Evolutionary conservation across 2,329 filamentous ascomycete genomes (phyloP).

Genomic region (Exserohilum turcica): DNA sequence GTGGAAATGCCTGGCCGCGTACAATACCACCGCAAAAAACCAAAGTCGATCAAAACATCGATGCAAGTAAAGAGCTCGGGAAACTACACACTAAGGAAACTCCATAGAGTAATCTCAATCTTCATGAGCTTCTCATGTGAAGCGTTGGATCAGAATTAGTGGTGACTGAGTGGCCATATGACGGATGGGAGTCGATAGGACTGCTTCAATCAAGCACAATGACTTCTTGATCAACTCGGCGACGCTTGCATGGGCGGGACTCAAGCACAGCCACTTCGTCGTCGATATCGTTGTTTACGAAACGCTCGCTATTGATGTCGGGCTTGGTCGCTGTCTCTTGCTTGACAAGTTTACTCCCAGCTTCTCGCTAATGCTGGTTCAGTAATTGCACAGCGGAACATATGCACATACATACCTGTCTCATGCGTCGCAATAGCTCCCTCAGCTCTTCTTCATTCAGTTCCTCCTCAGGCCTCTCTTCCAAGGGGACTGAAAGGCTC

Average conservation of each 20-base stretch:
- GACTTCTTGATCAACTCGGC: conserved; percentile 6
- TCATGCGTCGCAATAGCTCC: conserved; percentile 3
- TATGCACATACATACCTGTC: conserved; percentile 1
- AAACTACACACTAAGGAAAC: too few relatives aligned
- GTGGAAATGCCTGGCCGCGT: too few relatives aligned
- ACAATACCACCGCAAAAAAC: too few relatives aligned
- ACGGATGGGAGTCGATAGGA: background rate
- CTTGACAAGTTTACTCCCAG: background rate
- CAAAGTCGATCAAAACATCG: too few relatives aligned
- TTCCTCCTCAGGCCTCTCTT: conserved; percentile 1
- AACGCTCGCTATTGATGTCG: conserved; percentile 7
- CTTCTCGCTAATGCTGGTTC: background rate
- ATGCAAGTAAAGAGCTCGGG: too few relatives aligned
- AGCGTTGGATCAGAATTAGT: too few relatives aligned
- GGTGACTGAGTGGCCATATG: background rate
- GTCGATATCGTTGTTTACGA: background rate
- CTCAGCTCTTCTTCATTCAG: conserved; percentile 5
- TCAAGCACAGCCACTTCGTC: conserved; percentile 6
- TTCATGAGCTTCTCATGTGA: too few relatives aligned
- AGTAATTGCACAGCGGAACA: background rate
- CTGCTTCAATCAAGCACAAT: background rate
- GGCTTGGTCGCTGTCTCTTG: background rate
- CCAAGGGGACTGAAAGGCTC: background rate
- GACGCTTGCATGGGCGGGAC: conserved; percentile 5
- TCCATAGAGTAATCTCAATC: too few relatives aligned